These are phyloP conservation scores for Filobasidium floriforme DNA, from an alignment of 768 basidiomycete genomes.

Conservation along the genomic window DNA sequence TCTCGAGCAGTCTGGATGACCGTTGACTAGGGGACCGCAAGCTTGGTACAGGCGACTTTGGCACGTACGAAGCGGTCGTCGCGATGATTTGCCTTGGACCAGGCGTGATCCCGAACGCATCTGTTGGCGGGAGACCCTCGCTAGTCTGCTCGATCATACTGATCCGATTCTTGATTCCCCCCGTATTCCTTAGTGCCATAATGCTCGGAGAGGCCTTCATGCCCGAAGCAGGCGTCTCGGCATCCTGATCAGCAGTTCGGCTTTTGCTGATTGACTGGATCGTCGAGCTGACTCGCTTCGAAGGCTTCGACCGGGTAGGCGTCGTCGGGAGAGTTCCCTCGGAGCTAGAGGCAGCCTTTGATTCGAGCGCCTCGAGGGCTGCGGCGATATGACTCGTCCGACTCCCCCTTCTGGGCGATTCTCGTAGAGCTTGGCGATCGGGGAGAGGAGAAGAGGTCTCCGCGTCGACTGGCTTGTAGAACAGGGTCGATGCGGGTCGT, in stretches of 20 bases:
- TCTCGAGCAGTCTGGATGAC: background rate
- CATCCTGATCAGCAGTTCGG: background rate
- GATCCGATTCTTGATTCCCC: constrained; percentile 6
- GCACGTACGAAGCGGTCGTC: background rate
- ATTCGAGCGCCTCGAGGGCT: background rate
- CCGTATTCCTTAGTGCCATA: background rate
- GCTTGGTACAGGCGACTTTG: background rate
- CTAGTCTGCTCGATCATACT: background rate
- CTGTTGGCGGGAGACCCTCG: background rate
- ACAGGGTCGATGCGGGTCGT: background rate
- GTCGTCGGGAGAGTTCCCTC: background rate
- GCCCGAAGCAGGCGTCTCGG: background rate
- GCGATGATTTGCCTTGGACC: background rate
- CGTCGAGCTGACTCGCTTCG: background rate
- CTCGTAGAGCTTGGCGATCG: background rate
- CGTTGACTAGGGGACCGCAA: background rate
- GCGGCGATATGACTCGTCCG: constrained; percentile 8
- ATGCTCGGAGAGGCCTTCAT: constrained; percentile 2
- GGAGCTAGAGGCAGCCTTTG: background rate
- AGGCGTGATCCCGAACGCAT: background rate
- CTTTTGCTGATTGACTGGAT: background rate
- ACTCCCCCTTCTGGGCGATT: background rate
- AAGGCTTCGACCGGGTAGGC: background rate
- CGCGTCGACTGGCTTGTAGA: background rate
- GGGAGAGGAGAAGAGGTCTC: background rate